phyloP scores from a whole-genome alignment of 2,329 filamentous ascomycete species.

The Colletotrichum sp. region DNA sequence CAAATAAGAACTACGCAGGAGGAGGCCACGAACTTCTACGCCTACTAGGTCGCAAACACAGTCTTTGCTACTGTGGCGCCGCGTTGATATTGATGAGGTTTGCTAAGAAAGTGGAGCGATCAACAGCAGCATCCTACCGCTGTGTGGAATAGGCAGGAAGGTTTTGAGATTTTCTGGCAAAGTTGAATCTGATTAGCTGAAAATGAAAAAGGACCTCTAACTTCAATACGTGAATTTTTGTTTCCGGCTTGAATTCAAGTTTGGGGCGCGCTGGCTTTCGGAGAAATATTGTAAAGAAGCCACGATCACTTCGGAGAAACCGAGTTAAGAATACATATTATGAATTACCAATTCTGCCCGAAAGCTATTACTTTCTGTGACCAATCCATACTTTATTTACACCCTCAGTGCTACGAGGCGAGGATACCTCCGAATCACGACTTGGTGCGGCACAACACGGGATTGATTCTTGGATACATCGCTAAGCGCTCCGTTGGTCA shows the following conservation, averaged over 20 bases:
- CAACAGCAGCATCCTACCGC: neutral
- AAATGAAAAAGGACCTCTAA: neutral
- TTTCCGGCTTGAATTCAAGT: neutral
- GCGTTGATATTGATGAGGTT: neutral
- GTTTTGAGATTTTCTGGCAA: neutral
- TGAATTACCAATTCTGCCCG: neutral
- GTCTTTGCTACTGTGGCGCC: neutral
- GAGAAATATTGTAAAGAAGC: neutral
- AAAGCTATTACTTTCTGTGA: neutral
- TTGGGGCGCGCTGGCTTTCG: neutral
- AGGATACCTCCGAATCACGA: neutral
- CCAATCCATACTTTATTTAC: neutral
- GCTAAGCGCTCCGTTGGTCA: neutral
- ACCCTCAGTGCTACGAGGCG: neutral
- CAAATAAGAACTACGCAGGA: conserved; percentile 27
- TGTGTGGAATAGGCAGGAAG: neutral
- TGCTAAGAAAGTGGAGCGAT: neutral
- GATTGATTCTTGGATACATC: neutral
- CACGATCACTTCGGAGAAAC: neutral
- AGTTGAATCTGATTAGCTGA: neutral
- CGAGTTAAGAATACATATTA: neutral
- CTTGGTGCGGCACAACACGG: neutral
- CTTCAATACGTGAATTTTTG: neutral
- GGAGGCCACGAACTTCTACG: conserved; percentile 30
- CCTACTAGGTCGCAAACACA: conserved; percentile 23